Evolutionary conservation across 139 green algal species (phyloP), one percentile per base, ranked within the genome.

Genomic region (Astrephomene gubernaculifera): DNA sequence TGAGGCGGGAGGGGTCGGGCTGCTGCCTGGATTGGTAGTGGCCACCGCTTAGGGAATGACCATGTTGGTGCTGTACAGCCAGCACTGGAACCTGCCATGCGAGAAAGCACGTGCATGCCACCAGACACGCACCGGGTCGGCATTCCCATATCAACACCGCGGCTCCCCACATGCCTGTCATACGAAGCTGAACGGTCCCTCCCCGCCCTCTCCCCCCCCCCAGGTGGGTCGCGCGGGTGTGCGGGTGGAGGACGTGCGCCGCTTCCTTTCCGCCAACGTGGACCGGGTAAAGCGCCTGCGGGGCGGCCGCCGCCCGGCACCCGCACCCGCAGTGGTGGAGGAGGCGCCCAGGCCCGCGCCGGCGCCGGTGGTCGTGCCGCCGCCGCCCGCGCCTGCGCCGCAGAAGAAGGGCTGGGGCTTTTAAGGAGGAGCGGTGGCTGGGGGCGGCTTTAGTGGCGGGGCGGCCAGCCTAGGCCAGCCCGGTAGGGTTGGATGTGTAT

Each of bases 181-280:
- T n/a, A n/a, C n/a, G n/a, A n/a, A n/a, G n/a, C n/a, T n/a, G n/a
- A n/a, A n/a, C n/a, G n/a, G n/a, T n/a, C n/a, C n/a, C n/a, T n/a
- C n/a, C n/a, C n/a, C n/a, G n/a, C n/a, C n/a, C n/a, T n/a, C n/a
- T 52, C 4, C 21, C 36, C 33, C 38, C 38, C 12, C 35, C 27
- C 76, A 89, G 85, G 69, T 82, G 2, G 85, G 85, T 14, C 85
- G 85, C 31, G 74, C 81, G 41, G 76, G 76, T 57, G 57, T 89
- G 68, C 65, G 75, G 69, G 45, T 89, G 68, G 52, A 86, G 41
- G 69, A 89, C 57, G 76, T 89, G 8, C 44, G 63, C n/a, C 43
- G 64, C 35, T 73, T 74, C 35, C 31, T 87, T 4, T 21, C 14
- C 9, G 82, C 54, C 0, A 82, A 71, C 53, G 45, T 87, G n/a